A percentile compares a stretch with the other conserved stretches of the same genome.
Evolutionary conservation across 225 moss, liverwort and hornwort species (phyloP).

Genomic region (Pleurozium schreberi): DNA sequence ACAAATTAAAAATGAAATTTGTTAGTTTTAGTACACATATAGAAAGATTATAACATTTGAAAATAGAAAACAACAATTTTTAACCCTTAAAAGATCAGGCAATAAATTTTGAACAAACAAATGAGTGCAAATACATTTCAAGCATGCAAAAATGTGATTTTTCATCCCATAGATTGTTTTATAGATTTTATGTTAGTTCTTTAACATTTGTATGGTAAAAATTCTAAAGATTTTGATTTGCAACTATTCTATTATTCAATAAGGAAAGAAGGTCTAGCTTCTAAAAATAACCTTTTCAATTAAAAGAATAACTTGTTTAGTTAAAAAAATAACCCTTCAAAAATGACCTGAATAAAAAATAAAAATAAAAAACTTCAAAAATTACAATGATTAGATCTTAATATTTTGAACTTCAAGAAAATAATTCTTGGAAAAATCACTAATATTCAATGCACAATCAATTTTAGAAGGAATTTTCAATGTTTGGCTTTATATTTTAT

Average conservation of each 20-base stretch:
- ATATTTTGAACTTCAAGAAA: not conserved
- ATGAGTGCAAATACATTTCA: not conserved
- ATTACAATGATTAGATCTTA: not conserved
- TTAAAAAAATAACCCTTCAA: not conserved
- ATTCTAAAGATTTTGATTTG: not conserved
- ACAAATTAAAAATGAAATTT: too few relatives aligned
- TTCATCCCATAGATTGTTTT: too few relatives aligned
- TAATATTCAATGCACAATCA: not conserved
- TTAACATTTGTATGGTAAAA: too few relatives aligned
- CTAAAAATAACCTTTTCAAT: not conserved
- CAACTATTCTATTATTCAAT: not conserved
- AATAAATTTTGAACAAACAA: not conserved
- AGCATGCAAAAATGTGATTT: not conserved
- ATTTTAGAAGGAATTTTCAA: not conserved
- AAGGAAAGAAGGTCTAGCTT: too few relatives aligned
- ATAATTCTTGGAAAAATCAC: not conserved
- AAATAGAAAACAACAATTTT: not conserved
- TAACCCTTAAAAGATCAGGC: fast-evolving
- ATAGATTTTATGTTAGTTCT: too few relatives aligned
- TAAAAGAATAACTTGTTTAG: too few relatives aligned
- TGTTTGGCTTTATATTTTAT: not conserved
- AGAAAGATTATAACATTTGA: not conserved
- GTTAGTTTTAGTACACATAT: too few relatives aligned
- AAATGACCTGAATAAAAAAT: not conserved
- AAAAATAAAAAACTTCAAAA: not conserved